These are phyloP conservation scores for Kwoniella newhampshirensis DNA, from an alignment of 768 basidiomycete species.

Conservation along the genomic window DNA sequence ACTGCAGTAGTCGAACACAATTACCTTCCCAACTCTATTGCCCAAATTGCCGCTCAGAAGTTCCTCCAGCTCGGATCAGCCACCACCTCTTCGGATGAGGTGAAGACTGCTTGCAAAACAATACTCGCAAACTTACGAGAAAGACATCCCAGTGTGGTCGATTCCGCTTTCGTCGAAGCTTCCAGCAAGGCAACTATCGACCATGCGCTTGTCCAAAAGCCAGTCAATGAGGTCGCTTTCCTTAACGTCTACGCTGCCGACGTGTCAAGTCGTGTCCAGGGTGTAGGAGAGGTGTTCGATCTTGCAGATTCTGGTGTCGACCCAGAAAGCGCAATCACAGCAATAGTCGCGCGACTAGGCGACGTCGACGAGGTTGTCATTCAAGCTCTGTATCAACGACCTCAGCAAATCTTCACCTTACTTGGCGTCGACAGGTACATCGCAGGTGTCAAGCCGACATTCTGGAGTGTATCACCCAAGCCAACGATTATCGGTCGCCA, in stretches of 20 bases:
- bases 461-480: constrained; percentile 16
- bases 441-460: constrained; percentile 27
- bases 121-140: constrained; percentile 33
- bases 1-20: constrained; percentile 11
- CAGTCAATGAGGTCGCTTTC: constrained; percentile 20
- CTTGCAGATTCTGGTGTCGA: constrained; percentile 4
- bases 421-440: constrained; percentile 35
- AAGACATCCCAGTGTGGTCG: constrained; percentile 37
- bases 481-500: constrained; percentile 56
- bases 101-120: constrained; percentile 15
- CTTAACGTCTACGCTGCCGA: constrained; percentile 60
- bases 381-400: constrained; percentile 65
- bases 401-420: constrained; percentile 57
- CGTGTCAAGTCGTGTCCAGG: constrained; percentile 61
- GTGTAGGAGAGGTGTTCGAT: constrained; percentile 55
- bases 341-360: constrained; percentile 67
- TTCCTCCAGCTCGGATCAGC: constrained; percentile 19
- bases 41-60: constrained; percentile 9
- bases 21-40: constrained; percentile 20
- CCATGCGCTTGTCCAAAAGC: constrained; percentile 14
- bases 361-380: constrained; percentile 67
- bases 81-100: neutral
- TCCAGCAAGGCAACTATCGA: constrained; percentile 7
- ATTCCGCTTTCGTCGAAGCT: constrained; percentile 19
- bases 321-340: constrained; percentile 59